Percentiles rank a stretch among this genome's conserved stretches.
These are phyloP conservation scores for Colletotrichum sp. DNA, from an alignment of 2,329 filamentous ascomycete genomes.

Conservation along the genomic window DNA sequence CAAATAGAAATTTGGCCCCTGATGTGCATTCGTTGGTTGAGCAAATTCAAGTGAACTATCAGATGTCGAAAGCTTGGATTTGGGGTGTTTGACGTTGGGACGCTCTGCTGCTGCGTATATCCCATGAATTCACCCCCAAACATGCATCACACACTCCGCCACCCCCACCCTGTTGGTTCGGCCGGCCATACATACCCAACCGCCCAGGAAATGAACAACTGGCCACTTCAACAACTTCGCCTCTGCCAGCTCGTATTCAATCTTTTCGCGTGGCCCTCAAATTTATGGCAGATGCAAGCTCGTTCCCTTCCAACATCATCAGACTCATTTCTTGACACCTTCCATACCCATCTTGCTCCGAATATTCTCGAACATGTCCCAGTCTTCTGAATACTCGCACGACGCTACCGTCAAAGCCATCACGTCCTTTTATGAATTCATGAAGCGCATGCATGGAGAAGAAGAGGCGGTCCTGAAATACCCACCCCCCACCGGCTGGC, in stretches of 20 bases:
- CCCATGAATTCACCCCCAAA: not conserved
- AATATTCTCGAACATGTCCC: not conserved
- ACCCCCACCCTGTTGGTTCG: not conserved
- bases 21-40: not conserved
- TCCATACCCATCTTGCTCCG: not conserved
- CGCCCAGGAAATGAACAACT: not conserved
- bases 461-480: rapidly evolving
- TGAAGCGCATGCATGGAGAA: not conserved
- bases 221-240: not conserved
- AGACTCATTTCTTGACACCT: not conserved
- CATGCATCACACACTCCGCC: not conserved
- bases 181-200: not conserved
- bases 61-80: too few species aligned
- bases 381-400: not conserved
- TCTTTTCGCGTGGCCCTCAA: rapidly evolving
- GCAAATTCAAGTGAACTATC: not conserved
- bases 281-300: not conserved
- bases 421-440: not conserved
- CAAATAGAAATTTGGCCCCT: not conserved
- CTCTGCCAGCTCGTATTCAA: not conserved
- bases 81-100: not conserved
- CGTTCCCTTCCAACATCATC: not conserved
- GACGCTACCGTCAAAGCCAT: not conserved
- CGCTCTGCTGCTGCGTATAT: not conserved
- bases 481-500: not conserved